Percentiles rank a stretch among this genome's conserved stretches.
These are phyloP conservation scores for Fusarium cicatricum DNA, from an alignment of 2,329 filamentous ascomycete genomes.

Conservation along the genomic window DNA sequence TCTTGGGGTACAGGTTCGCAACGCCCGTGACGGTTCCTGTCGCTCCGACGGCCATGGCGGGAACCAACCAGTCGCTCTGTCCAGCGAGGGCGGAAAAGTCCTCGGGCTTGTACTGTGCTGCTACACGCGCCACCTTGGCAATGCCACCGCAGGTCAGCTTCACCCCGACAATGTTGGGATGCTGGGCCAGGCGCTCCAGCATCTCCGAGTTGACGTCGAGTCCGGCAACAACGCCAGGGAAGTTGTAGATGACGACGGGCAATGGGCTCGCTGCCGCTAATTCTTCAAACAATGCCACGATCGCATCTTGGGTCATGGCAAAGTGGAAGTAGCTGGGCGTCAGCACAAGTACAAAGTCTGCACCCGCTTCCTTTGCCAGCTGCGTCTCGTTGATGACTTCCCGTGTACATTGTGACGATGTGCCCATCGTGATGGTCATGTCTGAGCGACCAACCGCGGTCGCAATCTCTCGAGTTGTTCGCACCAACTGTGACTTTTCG, in stretches of 20 bases:
- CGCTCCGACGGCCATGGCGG: constrained; percentile 65
- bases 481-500: constrained; percentile 70
- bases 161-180: constrained; percentile 73
- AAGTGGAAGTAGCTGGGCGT: constrained; percentile 77
- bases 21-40: constrained; percentile 70
- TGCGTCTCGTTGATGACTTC: constrained; percentile 71
- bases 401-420: constrained; percentile 70
- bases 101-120: constrained; percentile 57
- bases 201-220: constrained; percentile 74
- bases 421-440: constrained; percentile 72
- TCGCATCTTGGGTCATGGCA: constrained; percentile 65
- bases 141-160: constrained; percentile 80
- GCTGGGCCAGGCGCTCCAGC: constrained; percentile 64
- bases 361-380: constrained; percentile 68
- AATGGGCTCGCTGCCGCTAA: constrained; percentile 64
- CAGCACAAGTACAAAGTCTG: constrained; percentile 73
- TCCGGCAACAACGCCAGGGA: constrained; percentile 71
- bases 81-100: constrained; percentile 73
- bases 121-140: constrained; percentile 73
- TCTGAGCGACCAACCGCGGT: constrained; percentile 62
- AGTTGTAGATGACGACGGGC: constrained; percentile 77
- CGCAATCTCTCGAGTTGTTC: constrained; percentile 67
- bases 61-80: constrained; percentile 76
- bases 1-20: constrained; percentile 68
- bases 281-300: constrained; percentile 70